Evolutionary conservation across 192 early-diverging fungal genomes (phyloP), one percentile per base, ranked within the genome.

Genomic region (Umbelopsis sp.): DNA sequence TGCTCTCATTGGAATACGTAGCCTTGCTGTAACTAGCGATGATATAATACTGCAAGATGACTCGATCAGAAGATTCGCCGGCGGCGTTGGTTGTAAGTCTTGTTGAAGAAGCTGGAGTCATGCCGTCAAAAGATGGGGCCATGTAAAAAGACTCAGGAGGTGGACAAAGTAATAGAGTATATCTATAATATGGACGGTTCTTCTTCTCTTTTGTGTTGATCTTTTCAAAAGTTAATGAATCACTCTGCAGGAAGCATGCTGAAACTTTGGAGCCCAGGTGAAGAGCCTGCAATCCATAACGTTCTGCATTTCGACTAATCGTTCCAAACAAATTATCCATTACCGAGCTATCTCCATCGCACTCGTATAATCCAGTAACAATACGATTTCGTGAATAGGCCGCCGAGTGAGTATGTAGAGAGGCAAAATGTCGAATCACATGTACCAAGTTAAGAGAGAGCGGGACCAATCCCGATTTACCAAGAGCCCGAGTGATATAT

Each of bases 301-400:
- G 51, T 15, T 46, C 41, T 15, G 67, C 61, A 48, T 66, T 70
- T 11, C 69, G 51, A 10, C 72, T 27, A 12, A 78, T 55, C 13
- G 68, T 68, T 3, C 45, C 45, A 11, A 73, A 25, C 13, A 78
- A 21, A 7, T 65, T 45, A 55, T 58, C 49, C 4, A 73, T 45
- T 11, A 47, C 30, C 0, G 55, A 61, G 55, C 70, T 48, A n/a
- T 68, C 51, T 1, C 66, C 35, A 21, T 50, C 58, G 6, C 69
- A 50, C 18, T 70, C 71, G 68, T 83, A 86, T 1, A 72, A 69
- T n/a, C 80, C 85, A n/a, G 81, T 73, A 27, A 83, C 76, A 21
- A 88, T 74, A 15, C 87, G 77, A 69, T 88, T 81, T 41, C 81
- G 73, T n/a, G 87, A 77, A 66, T 81, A 85, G 16, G 76, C 72